Percentiles rank a stretch among this genome's conserved stretches.
Conservation (phyloP, 192 early-diverging fungal species). For the Lobosporangium transversale region DNA sequence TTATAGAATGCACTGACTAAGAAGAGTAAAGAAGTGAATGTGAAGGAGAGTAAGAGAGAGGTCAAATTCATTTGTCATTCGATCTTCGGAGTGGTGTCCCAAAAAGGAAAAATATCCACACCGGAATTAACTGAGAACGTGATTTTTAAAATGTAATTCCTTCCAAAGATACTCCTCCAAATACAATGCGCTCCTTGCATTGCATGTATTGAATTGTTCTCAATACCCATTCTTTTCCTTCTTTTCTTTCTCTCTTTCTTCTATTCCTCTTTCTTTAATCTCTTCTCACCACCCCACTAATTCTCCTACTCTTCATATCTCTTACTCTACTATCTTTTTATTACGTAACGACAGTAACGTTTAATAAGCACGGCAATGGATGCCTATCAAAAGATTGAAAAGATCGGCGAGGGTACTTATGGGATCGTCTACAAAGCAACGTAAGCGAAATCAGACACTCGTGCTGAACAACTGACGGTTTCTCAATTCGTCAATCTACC, state of each 20-base stretch:
- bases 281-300: background rate
- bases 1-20: background rate
- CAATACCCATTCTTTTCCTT: background rate
- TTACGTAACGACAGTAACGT: too few relatives aligned
- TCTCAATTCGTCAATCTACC: too few relatives aligned
- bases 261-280: background rate
- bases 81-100: background rate
- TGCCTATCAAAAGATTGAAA: conserved; percentile 77
- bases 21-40: background rate
- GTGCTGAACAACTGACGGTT: too few relatives aligned
- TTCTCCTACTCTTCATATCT: background rate
- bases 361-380: conserved; percentile 16
- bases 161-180: too few relatives aligned
- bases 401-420: conserved; percentile 87
- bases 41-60: too few relatives aligned
- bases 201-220: too few relatives aligned
- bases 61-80: conserved; percentile 1
- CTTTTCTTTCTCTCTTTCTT: conserved; percentile 2
- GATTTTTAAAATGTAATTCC: too few relatives aligned
- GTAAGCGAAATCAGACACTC: conserved; percentile 6
- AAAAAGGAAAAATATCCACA: conserved; percentile 7
- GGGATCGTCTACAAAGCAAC: conserved; percentile 83
- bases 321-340: background rate
- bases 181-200: too few relatives aligned
- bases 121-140: too few relatives aligned